Evolutionary conservation across 331 rosid genomes (phyloP).

Genomic region (Malus hybrid): DNA sequence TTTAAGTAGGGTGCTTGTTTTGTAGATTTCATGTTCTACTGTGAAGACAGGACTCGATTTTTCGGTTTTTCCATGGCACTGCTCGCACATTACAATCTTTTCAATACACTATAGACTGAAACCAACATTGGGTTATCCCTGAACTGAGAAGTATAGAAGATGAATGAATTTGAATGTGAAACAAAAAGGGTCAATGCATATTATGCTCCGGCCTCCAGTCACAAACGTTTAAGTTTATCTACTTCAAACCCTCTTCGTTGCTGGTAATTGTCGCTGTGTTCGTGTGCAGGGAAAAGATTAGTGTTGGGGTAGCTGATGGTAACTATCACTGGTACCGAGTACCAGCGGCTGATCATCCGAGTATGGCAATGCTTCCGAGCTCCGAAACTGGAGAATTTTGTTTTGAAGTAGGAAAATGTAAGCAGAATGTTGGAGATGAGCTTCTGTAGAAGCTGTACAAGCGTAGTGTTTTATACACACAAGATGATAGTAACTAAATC

Average conservation of each 20-base stretch:
- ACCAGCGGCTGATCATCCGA: background rate
- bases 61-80: too few relatives aligned
- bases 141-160: background rate
- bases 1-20: too few relatives aligned
- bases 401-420: background rate
- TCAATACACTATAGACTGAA: too few relatives aligned
- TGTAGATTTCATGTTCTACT: too few relatives aligned
- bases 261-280: background rate
- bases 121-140: too few relatives aligned
- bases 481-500: too few relatives aligned
- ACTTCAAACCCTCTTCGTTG: background rate
- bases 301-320: background rate
- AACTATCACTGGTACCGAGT: background rate
- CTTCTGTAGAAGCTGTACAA: background rate
- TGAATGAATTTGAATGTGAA: too few relatives aligned
- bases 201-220: background rate
- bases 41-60: too few relatives aligned
- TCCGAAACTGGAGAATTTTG: background rate
- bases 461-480: background rate
- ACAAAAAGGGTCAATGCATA: background rate
- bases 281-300: conserved; percentile 1
- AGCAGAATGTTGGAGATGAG: background rate
- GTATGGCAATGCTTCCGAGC: background rate
- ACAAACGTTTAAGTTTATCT: background rate
- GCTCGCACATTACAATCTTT: too few relatives aligned